Evolutionary conservation across 2,329 filamentous ascomycete genomes (phyloP).

Genomic region (Ceratocystis destructans): DNA sequence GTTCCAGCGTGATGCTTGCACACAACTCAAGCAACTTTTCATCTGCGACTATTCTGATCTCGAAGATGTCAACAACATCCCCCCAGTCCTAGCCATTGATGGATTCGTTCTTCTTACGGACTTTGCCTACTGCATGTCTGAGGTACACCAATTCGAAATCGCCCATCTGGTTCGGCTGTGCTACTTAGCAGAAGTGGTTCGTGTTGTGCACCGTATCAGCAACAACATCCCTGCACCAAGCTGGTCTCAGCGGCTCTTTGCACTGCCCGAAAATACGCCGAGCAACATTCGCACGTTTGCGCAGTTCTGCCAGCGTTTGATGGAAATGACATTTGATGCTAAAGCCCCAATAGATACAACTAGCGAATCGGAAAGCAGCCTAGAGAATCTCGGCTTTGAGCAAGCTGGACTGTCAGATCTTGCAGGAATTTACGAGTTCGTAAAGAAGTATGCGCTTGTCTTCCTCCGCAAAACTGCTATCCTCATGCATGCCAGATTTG

Average conservation of each 20-base stretch:
- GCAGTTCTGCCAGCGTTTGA: constrained; percentile 31
- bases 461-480: constrained; percentile 80
- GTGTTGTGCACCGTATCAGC: constrained; percentile 52
- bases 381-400: constrained; percentile 36
- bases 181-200: constrained; percentile 82
- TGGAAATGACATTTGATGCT: constrained; percentile 21
- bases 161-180: constrained; percentile 71
- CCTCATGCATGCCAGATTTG: constrained; percentile 75
- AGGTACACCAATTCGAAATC: constrained; percentile 57
- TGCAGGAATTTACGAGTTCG: constrained; percentile 43
- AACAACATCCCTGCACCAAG: constrained; percentile 38
- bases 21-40: constrained; percentile 17
- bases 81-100: constrained; percentile 51
- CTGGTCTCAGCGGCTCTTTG: constrained; percentile 36
- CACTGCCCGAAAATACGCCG: constrained; percentile 29
- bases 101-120: constrained; percentile 72
- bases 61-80: constrained; percentile 35
- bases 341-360: constrained; percentile 11
- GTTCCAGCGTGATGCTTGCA: constrained; percentile 13
- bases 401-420: constrained; percentile 42
- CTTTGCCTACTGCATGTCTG: constrained; percentile 54
- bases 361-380: neutral
- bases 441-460: constrained; percentile 71
- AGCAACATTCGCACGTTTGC: constrained; percentile 41
- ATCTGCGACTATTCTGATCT: constrained; percentile 16